Conservation (phyloP, 2,329 filamentous ascomycete species). For the Aspergillus versicolor region DNA sequence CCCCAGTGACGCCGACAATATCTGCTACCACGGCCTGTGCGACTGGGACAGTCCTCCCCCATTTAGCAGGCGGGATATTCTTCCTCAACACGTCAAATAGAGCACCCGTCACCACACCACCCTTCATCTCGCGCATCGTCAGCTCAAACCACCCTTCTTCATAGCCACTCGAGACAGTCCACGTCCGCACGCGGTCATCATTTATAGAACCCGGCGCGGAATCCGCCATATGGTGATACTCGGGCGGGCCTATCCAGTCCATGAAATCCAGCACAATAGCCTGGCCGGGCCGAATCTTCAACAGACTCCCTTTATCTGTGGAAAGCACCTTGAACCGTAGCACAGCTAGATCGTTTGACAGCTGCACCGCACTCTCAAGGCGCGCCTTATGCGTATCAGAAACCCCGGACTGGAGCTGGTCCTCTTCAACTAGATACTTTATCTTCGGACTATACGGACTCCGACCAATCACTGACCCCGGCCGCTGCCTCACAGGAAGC, state of each 20-base stretch:
- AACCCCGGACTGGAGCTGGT: neutral
- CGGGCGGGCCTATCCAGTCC: conserved; percentile 4
- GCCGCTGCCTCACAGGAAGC: neutral
- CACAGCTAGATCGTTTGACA: neutral
- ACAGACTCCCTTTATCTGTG: too few species aligned
- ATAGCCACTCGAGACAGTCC: conserved; percentile 7
- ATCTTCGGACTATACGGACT: conserved; percentile 4
- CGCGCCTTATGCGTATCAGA: neutral
- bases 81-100: neutral
- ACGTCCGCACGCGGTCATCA: conserved; percentile 3
- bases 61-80: neutral
- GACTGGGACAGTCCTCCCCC: neutral
- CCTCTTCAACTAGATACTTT: neutral
- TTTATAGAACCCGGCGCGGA: neutral
- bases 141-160: conserved; percentile 1
- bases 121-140: conserved; percentile 9
- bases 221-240: conserved; percentile 5
- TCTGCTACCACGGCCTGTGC: neutral
- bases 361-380: neutral
- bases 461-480: neutral
- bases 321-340: neutral
- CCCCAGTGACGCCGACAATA: neutral
- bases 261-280: conserved; percentile 5
- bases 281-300: neutral
- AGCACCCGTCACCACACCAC: neutral